Evolutionary conservation across 352 stramenopile genomes (phyloP), one percentile per base, ranked within the genome.

Genomic region (Phytophthora pinifolia): DNA sequence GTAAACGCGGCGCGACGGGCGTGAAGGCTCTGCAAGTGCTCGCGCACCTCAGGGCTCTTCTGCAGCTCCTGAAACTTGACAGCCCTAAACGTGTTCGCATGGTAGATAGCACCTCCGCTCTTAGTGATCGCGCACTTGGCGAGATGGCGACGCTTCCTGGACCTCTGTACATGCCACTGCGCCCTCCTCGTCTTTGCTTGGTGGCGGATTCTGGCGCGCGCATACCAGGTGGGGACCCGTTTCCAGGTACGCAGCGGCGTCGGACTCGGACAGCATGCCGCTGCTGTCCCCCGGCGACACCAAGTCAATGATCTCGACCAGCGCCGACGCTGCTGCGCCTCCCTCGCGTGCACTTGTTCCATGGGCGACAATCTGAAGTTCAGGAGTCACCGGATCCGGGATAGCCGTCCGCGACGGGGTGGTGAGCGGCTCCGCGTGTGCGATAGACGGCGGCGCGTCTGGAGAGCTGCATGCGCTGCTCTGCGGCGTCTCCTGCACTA

Each of bases 91-190:
- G 37, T 42, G 5, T 48, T 56, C 3, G 37, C 29, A 27, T 56
- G 48, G 14, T 56, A 56, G 36, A 56, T 56, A n/a, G 7, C 36
- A 9, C 12, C 42, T 5, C 48, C 48, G 17, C 48, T 41, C 9
- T 20, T 39, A 1, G 29, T 47, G 22, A 56, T 47, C 1, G 29
- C 33, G 17, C 37, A 56, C 15, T 47, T 56, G 10, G 48, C 37
- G n/a, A 39, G 5, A 29, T 48, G 27, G 13, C 48, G 27, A 1
- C 29, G n/a, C 48, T 56, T 56, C 27, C 48, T 14, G 9, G 37
- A 56, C 14, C 27, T 38, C 9, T 25, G 48, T 4, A 56, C 30
- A 10, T 56, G 48, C 17, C 37, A 47, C 36, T 41, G 27, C 2
- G 9, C 36, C 37, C 48, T 4, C 29, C 32, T 38, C 36, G 31